These are phyloP conservation scores for Exophiala sp. DNA, from an alignment of 2,329 filamentous ascomycete species.

Conservation along the genomic window DNA sequence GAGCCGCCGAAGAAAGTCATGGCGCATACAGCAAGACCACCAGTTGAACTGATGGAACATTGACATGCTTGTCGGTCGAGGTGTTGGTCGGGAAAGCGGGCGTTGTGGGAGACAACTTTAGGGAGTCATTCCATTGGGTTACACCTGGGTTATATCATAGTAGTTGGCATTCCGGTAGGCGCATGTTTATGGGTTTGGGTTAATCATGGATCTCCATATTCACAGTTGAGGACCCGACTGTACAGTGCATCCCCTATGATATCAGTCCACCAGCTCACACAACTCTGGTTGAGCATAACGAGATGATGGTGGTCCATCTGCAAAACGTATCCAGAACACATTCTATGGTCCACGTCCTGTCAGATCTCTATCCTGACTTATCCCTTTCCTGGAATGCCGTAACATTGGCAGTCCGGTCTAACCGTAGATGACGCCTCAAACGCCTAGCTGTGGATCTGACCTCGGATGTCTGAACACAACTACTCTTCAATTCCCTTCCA, in stretches of 20 bases:
- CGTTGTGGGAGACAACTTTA: not conserved
- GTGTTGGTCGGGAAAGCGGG: not conserved
- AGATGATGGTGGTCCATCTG: not conserved
- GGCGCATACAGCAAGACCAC: conserved; percentile 50
- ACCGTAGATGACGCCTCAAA: not conserved
- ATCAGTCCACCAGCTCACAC: not conserved
- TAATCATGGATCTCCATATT: not conserved
- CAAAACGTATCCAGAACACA: not conserved
- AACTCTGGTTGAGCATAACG: not conserved
- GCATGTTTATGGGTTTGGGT: not conserved
- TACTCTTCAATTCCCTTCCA: conserved; percentile 34
- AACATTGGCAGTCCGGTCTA: not conserved
- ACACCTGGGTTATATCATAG: not conserved
- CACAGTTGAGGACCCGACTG: not conserved
- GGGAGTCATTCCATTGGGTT: not conserved
- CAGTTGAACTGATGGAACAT: conserved; percentile 51
- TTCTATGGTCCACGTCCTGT: not conserved
- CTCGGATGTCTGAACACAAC: not conserved
- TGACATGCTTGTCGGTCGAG: not conserved
- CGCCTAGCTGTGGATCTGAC: not conserved
- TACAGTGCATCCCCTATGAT: not conserved
- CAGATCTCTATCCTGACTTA: not conserved
- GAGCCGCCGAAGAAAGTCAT: conserved; percentile 40
- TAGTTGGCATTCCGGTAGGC: not conserved
- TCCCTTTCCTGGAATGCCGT: not conserved